A percentile compares a stretch with the other conserved stretches of the same genome.
Conservation (phyloP, 148 eudicot genomes). For the Hydrangea macrophylla region DNA sequence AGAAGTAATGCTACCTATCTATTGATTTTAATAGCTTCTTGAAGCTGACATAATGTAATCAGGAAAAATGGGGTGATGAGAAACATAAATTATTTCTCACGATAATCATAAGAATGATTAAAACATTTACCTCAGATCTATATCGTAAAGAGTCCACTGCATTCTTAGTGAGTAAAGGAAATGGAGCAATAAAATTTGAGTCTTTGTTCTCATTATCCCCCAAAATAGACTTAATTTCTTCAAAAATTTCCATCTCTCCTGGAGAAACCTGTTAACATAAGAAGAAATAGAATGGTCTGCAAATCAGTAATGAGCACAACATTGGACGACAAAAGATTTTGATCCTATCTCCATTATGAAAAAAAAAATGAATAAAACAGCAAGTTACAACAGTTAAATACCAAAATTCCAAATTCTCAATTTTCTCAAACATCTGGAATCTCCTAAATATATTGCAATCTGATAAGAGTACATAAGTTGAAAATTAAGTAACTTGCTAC, state of each 20-base stretch:
- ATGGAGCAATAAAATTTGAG: constrained; percentile 68
- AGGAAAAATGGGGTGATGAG: too few species aligned
- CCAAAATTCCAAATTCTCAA: not conserved
- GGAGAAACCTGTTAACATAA: constrained; percentile 62
- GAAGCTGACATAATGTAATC: too few species aligned
- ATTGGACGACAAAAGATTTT: not conserved
- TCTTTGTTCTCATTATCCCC: constrained; percentile 56
- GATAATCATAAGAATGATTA: too few species aligned
- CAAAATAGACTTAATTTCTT: constrained; percentile 64
- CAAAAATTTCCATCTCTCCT: constrained; percentile 70
- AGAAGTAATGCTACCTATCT: too few species aligned
- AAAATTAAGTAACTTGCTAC: not conserved
- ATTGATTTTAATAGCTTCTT: too few species aligned
- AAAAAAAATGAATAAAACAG: not conserved
- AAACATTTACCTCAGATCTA: constrained; percentile 77
- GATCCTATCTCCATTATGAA: not conserved
- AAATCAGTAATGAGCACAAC: not conserved
- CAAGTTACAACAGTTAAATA: not conserved
- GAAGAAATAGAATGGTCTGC: constrained; percentile 17
- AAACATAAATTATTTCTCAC: too few species aligned
- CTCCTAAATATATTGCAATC: too few species aligned
- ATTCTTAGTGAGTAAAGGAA: constrained; percentile 73
- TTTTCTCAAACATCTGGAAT: not conserved
- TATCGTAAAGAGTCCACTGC: constrained; percentile 94
- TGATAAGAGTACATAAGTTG: not conserved